Evolutionary conservation across 345 rosid species (phyloP), one percentile per base, ranked within the genome.

Genomic region (Excoecaria cochinchinensis): DNA sequence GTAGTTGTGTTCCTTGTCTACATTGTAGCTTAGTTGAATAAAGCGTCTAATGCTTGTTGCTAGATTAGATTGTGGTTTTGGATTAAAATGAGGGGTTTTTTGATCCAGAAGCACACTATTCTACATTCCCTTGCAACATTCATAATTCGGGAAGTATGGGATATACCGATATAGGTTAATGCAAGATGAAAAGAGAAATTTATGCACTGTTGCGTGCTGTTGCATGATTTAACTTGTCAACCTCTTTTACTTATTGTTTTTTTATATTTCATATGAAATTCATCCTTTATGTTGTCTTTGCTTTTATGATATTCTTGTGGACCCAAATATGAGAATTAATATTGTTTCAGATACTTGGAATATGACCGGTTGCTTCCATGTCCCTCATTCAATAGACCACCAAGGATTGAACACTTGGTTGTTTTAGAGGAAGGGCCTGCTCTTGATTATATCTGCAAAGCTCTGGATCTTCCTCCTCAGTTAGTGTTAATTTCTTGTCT

Each of bases 401-500:
- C 91, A 51, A 90, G 99, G 78, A 72, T 95, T 11, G 99, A 95
- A 70, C 97, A 95, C 76, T 79, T 92, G 78, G 91, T 95, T 82
- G 97, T 91, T 36, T 78, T 87, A 31, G 86, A 84, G 85, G 97
- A 85, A 70, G 90, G 90, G 53, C 87, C 78, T 40, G 91, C 86
- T 17, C 70, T 86, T 59, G 91, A 90, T 69, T 91, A 76, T 66
- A 90, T 92, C 71, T 86, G 81, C 81, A 79, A 79, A 82, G 79
- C 87, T 59, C 84, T 95, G 74, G 76, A 89, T 81, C 99, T 95
- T 82, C 97, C 97, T 75, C 89, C 92, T 79, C 72, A 89, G 99
- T 92, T 78, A 89, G 99, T 84, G 50, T 56, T 77, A 4, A 39
- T 76, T 31, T 40, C 52, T 61, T 56, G 21, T 57, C 44, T 57